phyloP scores from a whole-genome alignment of 1,284 basidiomycete species.

The Ustilago cynodontis region DNA sequence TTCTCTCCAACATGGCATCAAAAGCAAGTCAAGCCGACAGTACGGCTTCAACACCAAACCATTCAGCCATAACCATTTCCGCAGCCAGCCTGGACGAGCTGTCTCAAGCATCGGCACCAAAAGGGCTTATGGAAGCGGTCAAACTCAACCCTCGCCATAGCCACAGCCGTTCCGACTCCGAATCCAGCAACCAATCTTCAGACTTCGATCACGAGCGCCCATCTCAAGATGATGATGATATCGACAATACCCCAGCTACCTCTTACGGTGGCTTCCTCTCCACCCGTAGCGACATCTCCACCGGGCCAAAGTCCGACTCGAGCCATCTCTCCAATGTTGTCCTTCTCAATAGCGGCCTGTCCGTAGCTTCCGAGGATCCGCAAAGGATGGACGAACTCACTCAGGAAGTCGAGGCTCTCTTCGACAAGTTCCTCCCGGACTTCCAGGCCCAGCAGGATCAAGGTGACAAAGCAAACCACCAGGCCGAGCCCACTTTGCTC shows the following conservation, averaged over 20 bases:
- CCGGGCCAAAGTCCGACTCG: constrained; percentile 26
- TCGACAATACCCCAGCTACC: constrained; percentile 52
- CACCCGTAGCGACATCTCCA: constrained; percentile 26
- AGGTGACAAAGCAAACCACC: constrained; percentile 3
- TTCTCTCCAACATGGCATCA: constrained; percentile 11
- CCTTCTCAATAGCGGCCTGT: constrained; percentile 24
- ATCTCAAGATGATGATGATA: constrained; percentile 45
- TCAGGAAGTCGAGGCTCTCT: constrained; percentile 39
- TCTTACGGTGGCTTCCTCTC: constrained; percentile 38
- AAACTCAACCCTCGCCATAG: constrained; percentile 28
- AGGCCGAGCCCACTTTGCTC: constrained; percentile 33
- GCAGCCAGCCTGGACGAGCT: neutral
- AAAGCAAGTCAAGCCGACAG: constrained; percentile 1
- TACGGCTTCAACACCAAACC: neutral
- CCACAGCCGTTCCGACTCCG: constrained; percentile 32
- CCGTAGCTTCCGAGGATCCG: constrained; percentile 31
- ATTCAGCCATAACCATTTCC: neutral
- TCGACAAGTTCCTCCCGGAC: constrained; percentile 39
- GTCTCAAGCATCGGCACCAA: neutral
- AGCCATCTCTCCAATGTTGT: constrained; percentile 30
- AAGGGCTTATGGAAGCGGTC: constrained; percentile 29
- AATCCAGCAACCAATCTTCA: constrained; percentile 35
- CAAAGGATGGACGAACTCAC: constrained; percentile 34
- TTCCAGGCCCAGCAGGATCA: constrained; percentile 31
- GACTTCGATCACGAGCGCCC: constrained; percentile 38